phyloP scores from a whole-genome alignment of 768 basidiomycete genomes.

The Xanthoconium purpureum region DNA sequence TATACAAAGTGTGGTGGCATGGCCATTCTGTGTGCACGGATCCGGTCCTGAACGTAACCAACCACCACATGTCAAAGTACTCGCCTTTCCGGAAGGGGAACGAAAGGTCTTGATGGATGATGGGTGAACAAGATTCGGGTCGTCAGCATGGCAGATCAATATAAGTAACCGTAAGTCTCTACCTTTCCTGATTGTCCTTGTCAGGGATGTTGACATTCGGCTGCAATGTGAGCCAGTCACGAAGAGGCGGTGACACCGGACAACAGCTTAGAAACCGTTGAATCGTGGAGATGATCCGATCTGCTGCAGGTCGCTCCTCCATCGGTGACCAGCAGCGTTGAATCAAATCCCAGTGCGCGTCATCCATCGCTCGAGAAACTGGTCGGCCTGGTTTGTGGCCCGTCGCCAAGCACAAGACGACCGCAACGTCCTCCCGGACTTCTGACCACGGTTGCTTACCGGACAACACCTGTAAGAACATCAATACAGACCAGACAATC shows the following conservation, averaged over 20 bases:
- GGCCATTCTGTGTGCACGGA: no score
- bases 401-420: conserved; percentile 4
- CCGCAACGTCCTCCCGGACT: not conserved
- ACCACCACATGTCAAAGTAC: no score
- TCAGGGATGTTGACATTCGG: no score
- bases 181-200: no score
- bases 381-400: conserved; percentile 7
- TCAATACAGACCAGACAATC: not conserved
- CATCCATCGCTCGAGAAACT: not conserved
- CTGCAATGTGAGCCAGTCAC: not conserved
- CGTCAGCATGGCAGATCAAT: no score
- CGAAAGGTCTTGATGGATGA: no score
- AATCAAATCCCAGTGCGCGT: conserved; percentile 8
- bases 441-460: conserved; percentile 1
- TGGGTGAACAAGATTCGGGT: no score
- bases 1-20: no score
- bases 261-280: not conserved
- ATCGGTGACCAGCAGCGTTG: conserved; percentile 1
- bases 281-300: not conserved
- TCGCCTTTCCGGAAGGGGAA: no score
- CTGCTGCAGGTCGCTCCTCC: not conserved
- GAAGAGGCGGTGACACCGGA: not conserved
- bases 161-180: no score
- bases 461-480: not conserved
- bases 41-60: no score